Evolutionary conservation across 2,329 filamentous ascomycete genomes (phyloP).

Genomic region (Aureobasidium musti): DNA sequence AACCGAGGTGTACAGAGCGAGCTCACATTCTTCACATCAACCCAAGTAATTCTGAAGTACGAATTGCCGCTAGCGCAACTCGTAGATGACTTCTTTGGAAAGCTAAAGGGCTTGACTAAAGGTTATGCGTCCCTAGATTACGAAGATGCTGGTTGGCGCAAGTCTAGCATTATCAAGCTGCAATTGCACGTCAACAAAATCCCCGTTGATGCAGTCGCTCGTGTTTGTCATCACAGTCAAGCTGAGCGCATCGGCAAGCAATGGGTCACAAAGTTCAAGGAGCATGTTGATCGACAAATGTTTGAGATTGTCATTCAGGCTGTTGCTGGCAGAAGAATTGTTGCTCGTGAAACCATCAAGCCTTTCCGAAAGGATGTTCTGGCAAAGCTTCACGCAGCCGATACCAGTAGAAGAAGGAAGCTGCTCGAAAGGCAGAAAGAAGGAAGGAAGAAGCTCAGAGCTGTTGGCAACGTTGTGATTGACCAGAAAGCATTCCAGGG

Average conservation of each 20-base stretch:
- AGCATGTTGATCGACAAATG: constrained; percentile 95
- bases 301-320: constrained; percentile 97
- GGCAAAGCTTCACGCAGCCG: constrained; percentile 87
- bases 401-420: constrained; percentile 79
- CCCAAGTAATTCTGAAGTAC: constrained; percentile 94
- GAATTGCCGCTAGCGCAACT: constrained; percentile 83
- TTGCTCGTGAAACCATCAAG: constrained; percentile 93
- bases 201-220: constrained; percentile 91
- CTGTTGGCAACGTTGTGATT: constrained; percentile 88
- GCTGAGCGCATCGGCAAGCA: constrained; percentile 75
- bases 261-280: constrained; percentile 96
- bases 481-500: constrained; percentile 94
- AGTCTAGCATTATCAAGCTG: constrained; percentile 79
- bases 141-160: constrained; percentile 86
- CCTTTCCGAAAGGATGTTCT: constrained; percentile 95
- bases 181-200: constrained; percentile 91
- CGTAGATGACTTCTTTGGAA: constrained; percentile 96
- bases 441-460: constrained; percentile 81
- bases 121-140: constrained; percentile 97
- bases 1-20: constrained; percentile 86
- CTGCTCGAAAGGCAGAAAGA: constrained; percentile 96
- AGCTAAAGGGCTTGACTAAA: constrained; percentile 89
- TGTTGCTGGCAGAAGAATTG: constrained; percentile 68
- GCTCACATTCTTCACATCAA: constrained; percentile 86
- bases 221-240: constrained; percentile 82